Base-by-base conservation (phyloP, 495 filamentous ascomycete genomes). In the Podospora didyma region DNA sequence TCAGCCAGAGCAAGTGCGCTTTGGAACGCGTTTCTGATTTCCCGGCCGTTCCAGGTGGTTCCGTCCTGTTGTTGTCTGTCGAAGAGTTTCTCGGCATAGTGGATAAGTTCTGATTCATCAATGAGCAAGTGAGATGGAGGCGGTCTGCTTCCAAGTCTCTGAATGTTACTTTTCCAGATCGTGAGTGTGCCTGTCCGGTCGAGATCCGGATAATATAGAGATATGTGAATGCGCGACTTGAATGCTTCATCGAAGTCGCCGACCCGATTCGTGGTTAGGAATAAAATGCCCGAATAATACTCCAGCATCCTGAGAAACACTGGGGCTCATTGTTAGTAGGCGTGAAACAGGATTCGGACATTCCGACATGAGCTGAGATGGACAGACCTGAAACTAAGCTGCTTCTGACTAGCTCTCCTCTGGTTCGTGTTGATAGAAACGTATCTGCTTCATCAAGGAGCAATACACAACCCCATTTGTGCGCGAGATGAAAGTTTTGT, bases 191-290 rank as follows among this genome's bases (percentile, higher is more conserved):
- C 34, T 7, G 7, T 14, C 14, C 34, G 7, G 34, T 35, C 34
- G 7, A 35, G 34, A 7, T 35, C 7, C 14, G 34, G 34, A 14
- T 35, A 35, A 35, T 35, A 35, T 14, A 35, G 14, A 7, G 34
- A 35, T 7, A 35, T 14, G 14, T 35, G 34, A 7, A 35, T 35
- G 7, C 34, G 34, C 34, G 34, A 35, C 34, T 7, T 35, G 14
- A 35, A 35, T 35, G 34, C 34, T 35, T 35, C 34, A 14, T 35
- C 34, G 14, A 35, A 35, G 34, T 35, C 34, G 34, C 34, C 34
- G 14, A 35, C 34, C 34, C 46, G 46, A 24, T 48, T 48, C 46
- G 46, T 48, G 46, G 46, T 48, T 21, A 48, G 20, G 46, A 48
- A 16, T 7, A 48, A 16, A 48, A 48, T 21, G 24, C 46, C 46